Evolutionary conservation across 202 grass and related monocot species (phyloP), one percentile per base, ranked within the genome.

Genomic region (Elaeis oleifera): DNA sequence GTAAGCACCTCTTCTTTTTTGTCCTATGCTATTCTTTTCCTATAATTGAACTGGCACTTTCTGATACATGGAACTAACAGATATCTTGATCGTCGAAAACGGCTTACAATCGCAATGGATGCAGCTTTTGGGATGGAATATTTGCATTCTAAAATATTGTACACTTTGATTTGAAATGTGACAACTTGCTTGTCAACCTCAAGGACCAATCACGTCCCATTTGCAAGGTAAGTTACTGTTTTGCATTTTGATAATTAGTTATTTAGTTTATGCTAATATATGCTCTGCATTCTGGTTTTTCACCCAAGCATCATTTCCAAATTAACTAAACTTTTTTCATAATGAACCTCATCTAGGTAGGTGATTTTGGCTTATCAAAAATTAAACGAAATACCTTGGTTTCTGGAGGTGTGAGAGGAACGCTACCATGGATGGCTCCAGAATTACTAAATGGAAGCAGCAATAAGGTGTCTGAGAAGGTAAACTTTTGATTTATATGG

Each of bases 401-500:
- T 64, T 96, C 92, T 21, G 92, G 91, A 19, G 91, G 91, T 26
- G 91, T 96, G 54, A 89, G 91, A 75, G 91, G 87, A 6, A 96
- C 91, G 9, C 64, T 96, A 18, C 91, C 91, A 31, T 90, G 91
- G 91, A 96, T 96, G 91, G 91, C 91, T 16, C 91, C 92, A 6
- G 92, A 92, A 49, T 79, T 97, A 56, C 78, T 97, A 25, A 97
- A 86, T 56, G 92, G 92, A 65, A 81, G 92, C 62, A 97, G 92
- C 77, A 97, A 81, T 57, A 97, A 84, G 65, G 92, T 97, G 72
- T 97, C 92, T 14, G 92, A 97, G 65, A 97, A 97, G 92, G 92
- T 97, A 83, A 44, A 44, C 36, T 44, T 44, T 44, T 44, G 11
- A 44, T 13, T 44, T 13, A 44, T 44, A 44, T 5, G 16, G 18